Base-by-base conservation (phyloP, 1,139 yeast genomes). In the Debaryomyces robertsiae region DNA sequence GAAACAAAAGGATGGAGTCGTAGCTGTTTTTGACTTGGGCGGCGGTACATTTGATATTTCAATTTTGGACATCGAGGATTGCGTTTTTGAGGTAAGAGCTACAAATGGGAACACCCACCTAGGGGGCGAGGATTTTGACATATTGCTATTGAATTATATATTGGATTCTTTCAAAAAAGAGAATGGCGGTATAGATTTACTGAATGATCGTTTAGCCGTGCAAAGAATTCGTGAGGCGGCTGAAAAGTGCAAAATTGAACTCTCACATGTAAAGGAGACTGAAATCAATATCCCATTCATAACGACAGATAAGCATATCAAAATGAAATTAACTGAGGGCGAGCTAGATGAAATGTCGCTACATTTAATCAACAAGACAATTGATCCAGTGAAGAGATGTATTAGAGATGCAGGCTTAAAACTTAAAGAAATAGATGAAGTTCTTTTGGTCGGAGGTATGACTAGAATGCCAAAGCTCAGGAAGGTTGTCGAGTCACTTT, bases 1-100 rank as follows among this genome's bases (percentile, higher is more conserved):
- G 53, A 58, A 53, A 28, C 64, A 67, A 36, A 73, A 75, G 37
- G 82, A 79, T 55, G 90, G 90, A 6, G 59, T 68, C 17, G 76
- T 85, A 31, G 93, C 93, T 0, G 94, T 85, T 9, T 85, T 81
- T 58, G 94, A 85, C 64, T 68, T 85, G 40, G 94, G 94, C 44
- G 94, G 94, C 18, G 94, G 94, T 25, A 85, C 94, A 1, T 85
- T 85, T 66, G 94, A 85, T 60, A 83, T 85, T 23, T 84, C 93
- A 1, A 79, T 85, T 37, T 66, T 85, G 49, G 93, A 85, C 56
- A 84, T 85, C 38, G 93, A 84, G 50, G 85, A 81, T 53, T 91
- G 91, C 11, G 90, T 85, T 3, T 85, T 85, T 63, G 93, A 85
- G 60, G 94, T 85, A 2, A 66, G 85, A 48, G 80, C 93, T 22